Base-by-base conservation (phyloP, 345 rosid genomes). In the Populus davidiana region DNA sequence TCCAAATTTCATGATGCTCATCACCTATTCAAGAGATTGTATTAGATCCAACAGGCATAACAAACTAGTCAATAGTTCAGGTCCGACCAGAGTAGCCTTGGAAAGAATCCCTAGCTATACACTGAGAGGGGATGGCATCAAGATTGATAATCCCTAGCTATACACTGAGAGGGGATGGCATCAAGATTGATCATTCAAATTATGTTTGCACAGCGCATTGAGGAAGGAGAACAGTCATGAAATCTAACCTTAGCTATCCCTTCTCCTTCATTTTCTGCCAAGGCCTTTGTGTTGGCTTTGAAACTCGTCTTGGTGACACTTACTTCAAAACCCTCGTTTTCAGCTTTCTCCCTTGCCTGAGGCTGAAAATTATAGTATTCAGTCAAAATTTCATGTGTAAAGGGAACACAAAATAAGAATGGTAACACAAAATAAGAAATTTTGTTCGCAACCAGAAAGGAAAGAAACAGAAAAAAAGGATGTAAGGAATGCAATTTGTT, bases 261-360 rank as follows among this genome's bases (percentile, higher is more conserved):
- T 83, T 96, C 99, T 75, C 97, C 97, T 89, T 96, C 98, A 27
- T 96, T 96, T 86, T 96, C 98, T 20, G 99, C 99, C 77, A 94
- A 80, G 75, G 99, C 99, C 81, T 94, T 96, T 72, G 98, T 94
- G 89, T 96, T 96, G 70, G 99, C 98, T 90, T 96, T 96, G 85
- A 96, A 96, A 84, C 99, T 96, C 76, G 97, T 96, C 88, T 91
- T 96, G 71, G 89, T 92, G 80, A 94, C 79, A 79, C 92, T 86
- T 66, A 94, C 85, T 89, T 94, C 92, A 79, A 96, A 96, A 75
- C 98, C 99, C 84, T 94, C 99, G 74, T 86, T 84, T 79, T 88
- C 95, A 31, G 91, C 98, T 81, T 89, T 94, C 85, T 96, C 98
- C 86, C 91, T 96, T 25, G 99, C 99, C 91, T 94, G 97, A 77